Evolutionary conservation across 257 asterid genomes (phyloP).

Genomic region (Fraxinus pennsylvanica): DNA sequence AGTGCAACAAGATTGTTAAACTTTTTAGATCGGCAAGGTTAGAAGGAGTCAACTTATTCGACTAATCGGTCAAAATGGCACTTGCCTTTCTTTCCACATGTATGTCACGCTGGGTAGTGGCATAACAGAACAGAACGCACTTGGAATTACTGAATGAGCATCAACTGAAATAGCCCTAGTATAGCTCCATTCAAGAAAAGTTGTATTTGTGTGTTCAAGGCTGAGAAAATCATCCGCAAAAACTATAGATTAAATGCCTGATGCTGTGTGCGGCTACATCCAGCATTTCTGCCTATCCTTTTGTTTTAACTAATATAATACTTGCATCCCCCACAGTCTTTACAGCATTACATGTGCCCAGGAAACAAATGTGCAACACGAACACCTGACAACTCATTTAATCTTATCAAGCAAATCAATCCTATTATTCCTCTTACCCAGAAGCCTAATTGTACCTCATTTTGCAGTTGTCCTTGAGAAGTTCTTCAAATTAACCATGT

Average conservation of each 20-base stretch:
- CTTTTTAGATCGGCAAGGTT: neutral
- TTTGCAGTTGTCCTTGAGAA: no score
- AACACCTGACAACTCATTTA: neutral
- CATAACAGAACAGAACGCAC: neutral
- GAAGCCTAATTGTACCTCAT: neutral
- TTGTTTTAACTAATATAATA: no score
- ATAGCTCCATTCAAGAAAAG: neutral
- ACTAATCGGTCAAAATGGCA: neutral
- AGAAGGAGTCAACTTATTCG: neutral
- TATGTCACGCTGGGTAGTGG: neutral
- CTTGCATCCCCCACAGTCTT: neutral
- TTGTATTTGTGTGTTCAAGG: neutral
- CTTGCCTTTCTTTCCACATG: neutral
- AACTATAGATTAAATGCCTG: neutral
- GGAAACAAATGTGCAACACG: neutral
- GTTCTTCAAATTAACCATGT: neutral
- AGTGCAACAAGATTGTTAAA: neutral
- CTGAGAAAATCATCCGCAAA: neutral
- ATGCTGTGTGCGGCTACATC: neutral
- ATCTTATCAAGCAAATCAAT: neutral
- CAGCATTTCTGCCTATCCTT: neutral
- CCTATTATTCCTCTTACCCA: neutral
- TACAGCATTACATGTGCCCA: neutral
- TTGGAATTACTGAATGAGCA: neutral
- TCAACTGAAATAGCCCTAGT: neutral